phyloP scores from a whole-genome alignment of 2,329 filamentous ascomycete species.

The Apiospora saccharicola region DNA sequence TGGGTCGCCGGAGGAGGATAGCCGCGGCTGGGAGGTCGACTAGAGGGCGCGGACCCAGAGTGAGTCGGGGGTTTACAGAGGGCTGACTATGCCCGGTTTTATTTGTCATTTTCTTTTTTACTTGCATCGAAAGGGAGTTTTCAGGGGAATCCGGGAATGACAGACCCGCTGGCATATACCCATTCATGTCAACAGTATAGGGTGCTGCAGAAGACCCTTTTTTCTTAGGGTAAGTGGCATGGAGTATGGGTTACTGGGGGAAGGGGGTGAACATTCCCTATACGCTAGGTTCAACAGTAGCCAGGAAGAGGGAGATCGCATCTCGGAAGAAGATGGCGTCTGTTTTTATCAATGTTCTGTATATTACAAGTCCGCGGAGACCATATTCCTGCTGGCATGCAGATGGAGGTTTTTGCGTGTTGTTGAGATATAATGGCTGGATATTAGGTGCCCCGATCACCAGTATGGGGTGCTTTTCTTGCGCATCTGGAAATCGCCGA shows the following conservation, averaged over 20 bases:
- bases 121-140: constrained; percentile 20
- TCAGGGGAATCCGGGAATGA: constrained; percentile 6
- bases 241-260: neutral
- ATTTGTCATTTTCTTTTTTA: neutral
- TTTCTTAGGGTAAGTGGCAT: neutral
- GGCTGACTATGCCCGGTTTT: neutral
- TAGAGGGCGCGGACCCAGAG: constrained; percentile 31
- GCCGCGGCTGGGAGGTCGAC: constrained; percentile 45
- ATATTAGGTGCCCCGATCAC: neutral
- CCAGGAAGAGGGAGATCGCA: neutral
- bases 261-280: neutral
- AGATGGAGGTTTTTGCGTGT: neutral
- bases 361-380: neutral
- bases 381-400: neutral
- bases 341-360: neutral
- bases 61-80: neutral
- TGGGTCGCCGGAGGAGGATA: constrained; percentile 33
- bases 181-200: neutral
- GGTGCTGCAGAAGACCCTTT: neutral
- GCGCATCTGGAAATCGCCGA: neutral
- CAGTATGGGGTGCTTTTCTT: neutral
- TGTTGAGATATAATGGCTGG: neutral
- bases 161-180: constrained; percentile 9
- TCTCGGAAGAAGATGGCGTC: neutral
- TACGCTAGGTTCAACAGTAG: neutral